phyloP scores from a whole-genome alignment of 2,329 filamentous ascomycete species.

The Huntiella abstrusa region DNA sequence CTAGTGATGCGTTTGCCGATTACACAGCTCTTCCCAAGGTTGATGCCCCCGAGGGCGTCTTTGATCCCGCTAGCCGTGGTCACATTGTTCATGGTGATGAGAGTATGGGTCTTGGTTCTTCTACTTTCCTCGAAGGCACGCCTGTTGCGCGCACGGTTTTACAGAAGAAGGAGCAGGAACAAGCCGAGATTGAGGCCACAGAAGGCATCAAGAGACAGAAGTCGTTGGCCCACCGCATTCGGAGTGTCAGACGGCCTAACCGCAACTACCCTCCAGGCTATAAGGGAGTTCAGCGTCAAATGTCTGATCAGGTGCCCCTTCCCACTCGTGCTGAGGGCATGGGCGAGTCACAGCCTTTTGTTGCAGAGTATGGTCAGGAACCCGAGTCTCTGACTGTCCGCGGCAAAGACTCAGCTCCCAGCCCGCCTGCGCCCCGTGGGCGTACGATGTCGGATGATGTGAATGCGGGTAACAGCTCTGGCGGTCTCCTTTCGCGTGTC shows the following conservation, averaged over 20 bases:
- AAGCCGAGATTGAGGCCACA: constrained; percentile 35
- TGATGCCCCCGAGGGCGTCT: constrained; percentile 22
- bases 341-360: constrained; percentile 7
- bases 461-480: constrained; percentile 21
- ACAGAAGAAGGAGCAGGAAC: constrained; percentile 52
- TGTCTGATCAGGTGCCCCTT: constrained; percentile 20
- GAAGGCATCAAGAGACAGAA: constrained; percentile 71
- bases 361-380: constrained; percentile 43
- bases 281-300: constrained; percentile 20
- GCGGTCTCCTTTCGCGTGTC: constrained; percentile 58
- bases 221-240: constrained; percentile 79
- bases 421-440: constrained; percentile 7
- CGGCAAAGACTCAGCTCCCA: constrained; percentile 17
- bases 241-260: constrained; percentile 49
- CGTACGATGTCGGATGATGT: constrained; percentile 8
- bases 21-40: constrained; percentile 33
- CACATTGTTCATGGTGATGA: constrained; percentile 71
- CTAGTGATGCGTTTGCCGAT: constrained; percentile 74
- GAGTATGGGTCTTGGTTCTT: constrained; percentile 70
- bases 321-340: constrained; percentile 10
- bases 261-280: constrained; percentile 21
- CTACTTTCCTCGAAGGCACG: constrained; percentile 86
- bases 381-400: constrained; percentile 32
- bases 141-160: constrained; percentile 70
- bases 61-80: constrained; percentile 48